phyloP scores from a whole-genome alignment of 176 grass and related monocot genomes.

The Rhipidocladum racemiflorum region DNA sequence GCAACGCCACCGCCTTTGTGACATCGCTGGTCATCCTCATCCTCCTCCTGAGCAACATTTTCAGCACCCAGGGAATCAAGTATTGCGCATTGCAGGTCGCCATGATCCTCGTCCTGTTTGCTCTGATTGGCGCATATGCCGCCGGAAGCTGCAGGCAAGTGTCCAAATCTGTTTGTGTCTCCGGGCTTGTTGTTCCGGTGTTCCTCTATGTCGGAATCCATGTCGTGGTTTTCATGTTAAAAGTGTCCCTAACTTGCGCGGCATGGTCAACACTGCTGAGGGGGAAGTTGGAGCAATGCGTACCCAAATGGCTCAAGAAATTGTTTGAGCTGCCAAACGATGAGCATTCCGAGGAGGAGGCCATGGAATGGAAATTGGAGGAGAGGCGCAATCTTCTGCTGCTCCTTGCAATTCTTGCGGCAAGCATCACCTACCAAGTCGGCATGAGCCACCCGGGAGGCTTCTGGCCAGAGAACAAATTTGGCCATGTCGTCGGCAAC shows the following conservation, averaged over 20 bases:
- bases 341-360: background rate
- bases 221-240: conserved; percentile 27
- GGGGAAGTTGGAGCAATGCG: background rate
- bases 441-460: conserved; percentile 39
- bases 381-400: conserved; percentile 40
- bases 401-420: conserved; percentile 35
- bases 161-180: background rate
- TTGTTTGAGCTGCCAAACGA: background rate
- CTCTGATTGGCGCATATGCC: conserved; percentile 33
- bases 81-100: background rate
- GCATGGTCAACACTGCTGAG: background rate
- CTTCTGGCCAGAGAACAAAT: conserved; percentile 37
- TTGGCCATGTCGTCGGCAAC: conserved; percentile 4
- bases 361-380: background rate
- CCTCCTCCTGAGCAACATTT: conserved; percentile 47
- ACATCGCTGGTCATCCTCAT: conserved; percentile 47
- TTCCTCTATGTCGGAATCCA: conserved; percentile 38
- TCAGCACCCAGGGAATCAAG: conserved; percentile 20
- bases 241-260: background rate
- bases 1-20: conserved; percentile 52
- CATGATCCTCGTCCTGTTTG: conserved; percentile 37
- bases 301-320: conserved; percentile 7
- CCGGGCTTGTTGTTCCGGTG: conserved; percentile 9
- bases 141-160: conserved; percentile 15
- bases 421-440: conserved; percentile 43